Conservation (phyloP, 805 yeast genomes). For the Hanseniaspora opuntiae region DNA sequence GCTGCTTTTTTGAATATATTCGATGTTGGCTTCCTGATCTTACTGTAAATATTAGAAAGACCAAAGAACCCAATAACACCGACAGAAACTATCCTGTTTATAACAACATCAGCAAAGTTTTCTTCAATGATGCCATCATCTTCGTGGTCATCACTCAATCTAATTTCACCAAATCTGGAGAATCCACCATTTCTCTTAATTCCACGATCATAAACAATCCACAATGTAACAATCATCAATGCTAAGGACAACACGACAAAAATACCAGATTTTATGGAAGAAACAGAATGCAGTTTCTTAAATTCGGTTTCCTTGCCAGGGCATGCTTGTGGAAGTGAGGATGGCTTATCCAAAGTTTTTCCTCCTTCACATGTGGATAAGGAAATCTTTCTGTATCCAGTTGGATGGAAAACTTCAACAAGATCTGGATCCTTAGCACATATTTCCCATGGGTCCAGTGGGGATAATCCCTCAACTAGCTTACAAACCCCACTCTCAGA, state of each 20-base stretch:
- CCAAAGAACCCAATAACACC: slow-evolving; percentile 40
- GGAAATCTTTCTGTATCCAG: slow-evolving; percentile 84
- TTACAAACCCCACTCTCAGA: slow-evolving; percentile 73
- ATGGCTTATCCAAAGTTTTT: slow-evolving; percentile 42
- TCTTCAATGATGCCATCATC: slow-evolving; percentile 52
- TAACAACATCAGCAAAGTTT: slow-evolving; percentile 43
- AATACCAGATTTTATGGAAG: slow-evolving; percentile 39
- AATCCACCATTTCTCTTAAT: slow-evolving; percentile 68
- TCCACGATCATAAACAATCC: slow-evolving; percentile 70
- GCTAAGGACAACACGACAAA: slow-evolving; percentile 45
- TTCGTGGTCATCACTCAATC: slow-evolving; percentile 63
- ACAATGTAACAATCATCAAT: slow-evolving; percentile 39
- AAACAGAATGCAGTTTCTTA: slow-evolving; percentile 37
- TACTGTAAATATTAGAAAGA: slow-evolving; percentile 15
- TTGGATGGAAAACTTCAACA: slow-evolving; percentile 68
- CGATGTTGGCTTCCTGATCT: slow-evolving; percentile 10
- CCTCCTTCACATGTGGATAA: slow-evolving; percentile 81
- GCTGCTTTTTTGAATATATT: not conserved
- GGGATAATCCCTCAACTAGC: slow-evolving; percentile 58
- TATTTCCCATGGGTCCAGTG: slow-evolving; percentile 48
- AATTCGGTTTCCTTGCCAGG: slow-evolving; percentile 74
- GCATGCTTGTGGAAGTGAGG: slow-evolving; percentile 53
- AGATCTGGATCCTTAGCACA: slow-evolving; percentile 42
- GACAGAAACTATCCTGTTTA: slow-evolving; percentile 45
- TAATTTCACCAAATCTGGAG: slow-evolving; percentile 68